These are phyloP conservation scores for Hypoxylon sp. DNA, from an alignment of 2,329 filamentous ascomycete genomes.

Conservation along the genomic window DNA sequence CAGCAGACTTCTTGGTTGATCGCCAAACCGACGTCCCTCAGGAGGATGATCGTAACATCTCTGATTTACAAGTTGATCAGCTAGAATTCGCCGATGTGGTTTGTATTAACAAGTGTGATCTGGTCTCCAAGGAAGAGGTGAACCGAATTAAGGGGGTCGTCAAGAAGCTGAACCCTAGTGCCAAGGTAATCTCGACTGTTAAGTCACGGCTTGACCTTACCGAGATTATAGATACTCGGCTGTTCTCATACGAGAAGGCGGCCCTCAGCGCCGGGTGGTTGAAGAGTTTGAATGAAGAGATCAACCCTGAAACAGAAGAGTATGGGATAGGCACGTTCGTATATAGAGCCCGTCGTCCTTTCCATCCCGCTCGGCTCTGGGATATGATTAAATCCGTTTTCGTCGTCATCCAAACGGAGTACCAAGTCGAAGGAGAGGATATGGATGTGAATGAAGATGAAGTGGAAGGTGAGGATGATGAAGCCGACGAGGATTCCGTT, in stretches of 20 bases:
- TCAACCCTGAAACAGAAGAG: slow-evolving; percentile 78
- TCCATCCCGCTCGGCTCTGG: slow-evolving; percentile 63
- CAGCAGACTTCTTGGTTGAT: slow-evolving; percentile 74
- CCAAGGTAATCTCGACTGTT: slow-evolving; percentile 72
- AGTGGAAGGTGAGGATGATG: slow-evolving; percentile 53
- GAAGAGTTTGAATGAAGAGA: slow-evolving; percentile 77
- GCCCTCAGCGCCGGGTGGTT: slow-evolving; percentile 77
- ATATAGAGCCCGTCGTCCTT: slow-evolving; percentile 71
- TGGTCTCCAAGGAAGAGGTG: slow-evolving; percentile 58
- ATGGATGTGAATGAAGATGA: slow-evolving; percentile 50
- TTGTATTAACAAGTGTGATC: slow-evolving; percentile 77
- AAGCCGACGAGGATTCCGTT: slow-evolving; percentile 46
- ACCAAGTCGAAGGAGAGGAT: slow-evolving; percentile 51
- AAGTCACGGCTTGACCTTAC: slow-evolving; percentile 66
- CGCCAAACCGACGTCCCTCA: slow-evolving; percentile 70
- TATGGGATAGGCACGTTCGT: slow-evolving; percentile 80
- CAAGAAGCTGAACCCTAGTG: slow-evolving; percentile 73
- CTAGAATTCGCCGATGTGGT: slow-evolving; percentile 83
- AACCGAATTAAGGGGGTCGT: slow-evolving; percentile 67
- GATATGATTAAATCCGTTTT: slow-evolving; percentile 63
- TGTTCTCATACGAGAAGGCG: slow-evolving; percentile 74
- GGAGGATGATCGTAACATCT: slow-evolving; percentile 80
- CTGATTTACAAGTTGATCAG: slow-evolving; percentile 81
- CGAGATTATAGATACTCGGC: slow-evolving; percentile 74
- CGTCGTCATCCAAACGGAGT: slow-evolving; percentile 62